Conservation (phyloP, 2,329 filamentous ascomycete species). For the Alternaria brassicae region DNA sequence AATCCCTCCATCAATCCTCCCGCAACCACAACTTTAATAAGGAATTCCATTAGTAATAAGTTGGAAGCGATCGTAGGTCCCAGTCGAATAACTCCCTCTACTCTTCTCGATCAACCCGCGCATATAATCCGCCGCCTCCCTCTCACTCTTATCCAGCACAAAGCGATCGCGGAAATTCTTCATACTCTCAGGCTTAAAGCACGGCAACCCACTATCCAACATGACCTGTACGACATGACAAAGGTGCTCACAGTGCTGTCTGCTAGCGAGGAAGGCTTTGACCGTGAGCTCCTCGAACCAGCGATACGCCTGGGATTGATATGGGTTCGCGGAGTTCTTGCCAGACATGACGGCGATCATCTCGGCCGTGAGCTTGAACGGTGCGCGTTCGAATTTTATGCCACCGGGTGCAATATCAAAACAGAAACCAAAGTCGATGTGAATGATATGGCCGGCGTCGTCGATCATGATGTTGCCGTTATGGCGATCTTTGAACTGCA, state of each 20-base stretch:
- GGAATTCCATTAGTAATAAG: slow-evolving; percentile 96
- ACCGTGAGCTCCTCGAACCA: slow-evolving; percentile 97
- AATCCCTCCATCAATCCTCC: background rate
- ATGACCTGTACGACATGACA: slow-evolving; percentile 90
- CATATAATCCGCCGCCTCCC: slow-evolving; percentile 95
- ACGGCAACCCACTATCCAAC: slow-evolving; percentile 94
- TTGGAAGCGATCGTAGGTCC: slow-evolving; percentile 98
- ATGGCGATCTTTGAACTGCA: slow-evolving; percentile 99
- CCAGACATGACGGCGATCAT: slow-evolving; percentile 99
- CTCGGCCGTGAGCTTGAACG: slow-evolving; percentile 96
- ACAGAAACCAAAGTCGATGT: slow-evolving; percentile 99
- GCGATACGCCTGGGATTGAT: slow-evolving; percentile 82
- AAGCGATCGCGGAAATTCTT: slow-evolving; percentile 92
- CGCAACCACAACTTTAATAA: slow-evolving; percentile 62
- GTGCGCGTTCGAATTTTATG: slow-evolving; percentile 95
- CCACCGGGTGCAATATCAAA: slow-evolving; percentile 98
- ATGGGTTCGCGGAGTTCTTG: slow-evolving; percentile 50
- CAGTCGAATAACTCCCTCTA: slow-evolving; percentile 87
- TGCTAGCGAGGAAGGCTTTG: slow-evolving; percentile 89
- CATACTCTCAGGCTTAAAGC: slow-evolving; percentile 96
- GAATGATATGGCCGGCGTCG: slow-evolving; percentile 93
- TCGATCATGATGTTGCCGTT: slow-evolving; percentile 99
- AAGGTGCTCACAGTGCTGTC: slow-evolving; percentile 87
- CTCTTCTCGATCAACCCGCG: slow-evolving; percentile 87
- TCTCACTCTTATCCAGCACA: slow-evolving; percentile 87